Conservation (phyloP, 768 basidiomycete species). For the Chalciporus pseudorubinellus region DNA sequence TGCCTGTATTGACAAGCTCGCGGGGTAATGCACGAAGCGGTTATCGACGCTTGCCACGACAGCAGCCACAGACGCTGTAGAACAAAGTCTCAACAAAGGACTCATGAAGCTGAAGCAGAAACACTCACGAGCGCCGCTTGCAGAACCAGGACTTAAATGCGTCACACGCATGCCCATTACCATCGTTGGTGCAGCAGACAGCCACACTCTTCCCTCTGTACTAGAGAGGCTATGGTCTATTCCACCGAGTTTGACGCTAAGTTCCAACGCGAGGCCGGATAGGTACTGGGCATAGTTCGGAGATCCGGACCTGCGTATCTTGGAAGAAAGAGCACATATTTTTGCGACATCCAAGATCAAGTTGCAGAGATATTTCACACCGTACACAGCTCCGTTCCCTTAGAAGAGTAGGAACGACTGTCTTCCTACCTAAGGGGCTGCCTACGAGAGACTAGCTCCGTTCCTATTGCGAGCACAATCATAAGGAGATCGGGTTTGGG, state of each 20-base stretch:
- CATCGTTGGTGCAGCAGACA: slow-evolving; percentile 41
- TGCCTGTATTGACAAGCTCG: slow-evolving; percentile 40
- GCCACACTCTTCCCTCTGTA: slow-evolving; percentile 31
- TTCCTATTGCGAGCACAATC: slow-evolving; percentile 42
- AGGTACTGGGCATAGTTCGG: slow-evolving; percentile 35
- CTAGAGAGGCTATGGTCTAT: slow-evolving; percentile 43
- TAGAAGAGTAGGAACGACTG: too few relatives aligned
- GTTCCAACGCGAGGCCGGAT: slow-evolving; percentile 46
- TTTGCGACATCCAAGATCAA: slow-evolving; percentile 45
- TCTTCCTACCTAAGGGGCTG: too few relatives aligned
- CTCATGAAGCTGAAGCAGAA: not conserved
- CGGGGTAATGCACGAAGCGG: slow-evolving; percentile 43
- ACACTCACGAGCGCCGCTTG: slow-evolving; percentile 38
- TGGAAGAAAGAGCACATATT: slow-evolving; percentile 64
- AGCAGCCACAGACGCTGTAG: slow-evolving; percentile 42
- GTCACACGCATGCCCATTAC: slow-evolving; percentile 58
- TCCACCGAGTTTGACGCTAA: slow-evolving; percentile 50
- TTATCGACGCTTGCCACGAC: slow-evolving; percentile 45
- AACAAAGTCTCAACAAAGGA: not conserved
- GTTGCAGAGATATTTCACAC: slow-evolving; percentile 45
- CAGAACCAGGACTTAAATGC: slow-evolving; percentile 67
- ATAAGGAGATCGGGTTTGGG: slow-evolving; percentile 39
- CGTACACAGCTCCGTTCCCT: too few relatives aligned
- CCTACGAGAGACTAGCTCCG: too few relatives aligned
- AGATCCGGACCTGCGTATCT: slow-evolving; percentile 58